Base-by-base conservation (phyloP, 305 asterid species). In the Stenogyne calaminthoides region DNA sequence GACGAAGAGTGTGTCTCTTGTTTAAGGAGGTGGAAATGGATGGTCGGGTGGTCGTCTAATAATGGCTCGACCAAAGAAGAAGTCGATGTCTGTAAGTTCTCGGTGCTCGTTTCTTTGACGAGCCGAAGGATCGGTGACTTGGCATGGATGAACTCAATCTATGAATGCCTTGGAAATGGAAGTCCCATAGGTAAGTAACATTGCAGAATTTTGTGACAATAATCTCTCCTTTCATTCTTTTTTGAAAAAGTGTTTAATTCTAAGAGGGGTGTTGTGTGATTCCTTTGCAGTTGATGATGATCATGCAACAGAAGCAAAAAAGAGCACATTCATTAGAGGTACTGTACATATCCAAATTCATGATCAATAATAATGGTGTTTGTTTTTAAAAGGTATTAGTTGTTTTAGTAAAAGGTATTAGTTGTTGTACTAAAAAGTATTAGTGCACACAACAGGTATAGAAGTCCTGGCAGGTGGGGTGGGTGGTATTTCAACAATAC, bases 121-220 rank as follows among this genome's bases (percentile, higher is more conserved):
- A 88, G 96, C 69, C 79, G 68, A 72, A 84, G 87, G 73, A 71
- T 82, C 49, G 4, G 70, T n/a, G 91, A 89, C 34, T 66, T 72
- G 16, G 81, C 70, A 44, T 86, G 92, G 96, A 73, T 89, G 10
- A 57, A 76, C 12, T 78, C 86, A 14, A 15, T 83, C 44, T 84
- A 70, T 67, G 54, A 71, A 6, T 91, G 92, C 80, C 96, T 91
- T 42, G 88, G 88, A 71, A 75, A 77, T 56, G 81, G 62, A 37
- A 63, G 64, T 72, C 75, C 80, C 34, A 46, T 58, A 81, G 92
- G 96, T 87, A 84, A 79, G 18, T 25, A 22, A 8, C 36, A 19
- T 55, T 32, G 16, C n/a, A 32, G n/a, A 42, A 5, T 20, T 20
- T 40, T 69, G 16, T 18, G 5, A 18, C 20, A 9, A 1, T 12